Evolutionary conservation across 176 grass and related monocot species (phyloP).

Genomic region (Pharus latifolius): DNA sequence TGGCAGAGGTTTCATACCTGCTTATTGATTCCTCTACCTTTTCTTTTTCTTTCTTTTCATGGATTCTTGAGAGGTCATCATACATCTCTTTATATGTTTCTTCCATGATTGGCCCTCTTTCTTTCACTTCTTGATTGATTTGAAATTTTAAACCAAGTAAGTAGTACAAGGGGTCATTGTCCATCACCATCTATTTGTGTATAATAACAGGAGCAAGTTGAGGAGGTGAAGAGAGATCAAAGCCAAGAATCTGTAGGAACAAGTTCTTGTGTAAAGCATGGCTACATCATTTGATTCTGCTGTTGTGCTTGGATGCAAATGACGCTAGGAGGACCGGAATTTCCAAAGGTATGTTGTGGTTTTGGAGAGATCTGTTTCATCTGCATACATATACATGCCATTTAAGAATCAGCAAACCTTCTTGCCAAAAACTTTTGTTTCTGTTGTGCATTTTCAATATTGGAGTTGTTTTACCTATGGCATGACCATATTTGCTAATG

Average conservation of each 20-base stretch:
- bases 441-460: too few species aligned
- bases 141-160: not conserved
- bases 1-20: constrained; percentile 13
- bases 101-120: not conserved
- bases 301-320: not conserved
- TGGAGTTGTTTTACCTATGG: too few species aligned
- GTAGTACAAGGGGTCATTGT: not conserved
- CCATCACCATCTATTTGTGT: not conserved
- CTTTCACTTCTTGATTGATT: not conserved
- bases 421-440: not conserved
- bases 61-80: constrained; percentile 4
- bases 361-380: not conserved
- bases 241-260: not conserved
- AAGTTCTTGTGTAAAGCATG: constrained; percentile 17
- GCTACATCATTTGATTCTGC: constrained; percentile 9
- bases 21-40: not conserved
- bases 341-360: constrained; percentile 17
- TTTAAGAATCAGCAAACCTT: not conserved
- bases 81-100: not conserved
- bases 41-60: not conserved
- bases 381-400: too few species aligned
- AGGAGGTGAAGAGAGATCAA: not conserved
- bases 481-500: not conserved
- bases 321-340: not conserved
- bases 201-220: not conserved